Evolutionary conservation across 768 basidiomycete genomes (phyloP), one percentile per base, ranked within the genome.

Genomic region (Leucogyrophana mollusca): DNA sequence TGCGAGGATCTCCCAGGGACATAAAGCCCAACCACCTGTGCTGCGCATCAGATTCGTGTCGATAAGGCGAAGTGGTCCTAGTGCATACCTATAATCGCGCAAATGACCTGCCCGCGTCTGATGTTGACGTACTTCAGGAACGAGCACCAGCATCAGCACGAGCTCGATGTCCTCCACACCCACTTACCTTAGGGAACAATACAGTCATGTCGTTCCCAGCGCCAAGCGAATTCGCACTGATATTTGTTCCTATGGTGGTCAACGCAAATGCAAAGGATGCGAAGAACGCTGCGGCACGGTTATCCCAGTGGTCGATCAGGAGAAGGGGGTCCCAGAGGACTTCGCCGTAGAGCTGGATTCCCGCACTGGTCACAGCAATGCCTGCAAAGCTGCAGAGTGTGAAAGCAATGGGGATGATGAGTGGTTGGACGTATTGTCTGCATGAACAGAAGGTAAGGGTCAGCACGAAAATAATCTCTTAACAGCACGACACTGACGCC

Each of bases 131-230:
- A 63, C 63, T 65, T 33, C 23, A 4, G 18, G 21, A 23, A 10
- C 6, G 13, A n/a, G n/a, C 17, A 18, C 57, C n/a, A 59, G 45
- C n/a, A 40, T 20, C 4, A 9, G 11, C 32, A 14, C 20, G 11
- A 30, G 27, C 27, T 13, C 27, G 13, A 13, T 30, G 27, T 30
- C 13, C 13, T 30, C 27, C 6, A 30, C 6, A 30, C 6, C 7
- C 6, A 3, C 11, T 40, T n/a, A 62, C 63, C 55, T 54, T 73
- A 10, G 90, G 91, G 54, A 77, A 78, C 21, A 94, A 63, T 6
- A 80, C 89, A 9, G 83, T 86, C 72, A 93, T 80, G 61, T 94
- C 93, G 61, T 92, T 94, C 4, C 87, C 89, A 3, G 90, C 87
- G 24, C 75, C 69, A 45, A 85, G 71, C 1, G 78, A 77, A 51